Base-by-base conservation (phyloP, 352 stramenopile species). In the Phytophthora uliginosa region DNA sequence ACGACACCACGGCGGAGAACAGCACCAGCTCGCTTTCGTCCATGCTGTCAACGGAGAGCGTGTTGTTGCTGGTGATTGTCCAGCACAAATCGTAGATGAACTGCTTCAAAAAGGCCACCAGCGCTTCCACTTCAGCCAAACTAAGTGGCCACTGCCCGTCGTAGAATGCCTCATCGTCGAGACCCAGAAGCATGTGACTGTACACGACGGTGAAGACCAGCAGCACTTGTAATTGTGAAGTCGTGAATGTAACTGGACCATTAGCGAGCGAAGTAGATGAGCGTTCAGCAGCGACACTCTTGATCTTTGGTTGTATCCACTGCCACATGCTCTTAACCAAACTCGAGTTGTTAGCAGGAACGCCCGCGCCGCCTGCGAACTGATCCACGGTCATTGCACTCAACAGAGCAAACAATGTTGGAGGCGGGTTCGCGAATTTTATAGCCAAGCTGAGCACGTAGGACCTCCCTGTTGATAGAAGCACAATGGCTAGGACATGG, bases 141-240 rank as follows among this genome's bases (percentile, higher is more conserved):
- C 34, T 40, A n/a, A 95, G 73, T 13, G 88, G 89, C 80, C 78
- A 92, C 52, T 76, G 58, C 0, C 73, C 73, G 48, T 93, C 81
- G 69, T 93, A 92, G 45, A 95, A 89, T 12, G 88, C 80, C 54
- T 92, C 85, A 64, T 94, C 86, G 31, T 92, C 86, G 12, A 92
- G 75, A 36, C 78, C 74, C 31, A 94, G 54, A 2, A 94, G 71
- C 69, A 88, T 80, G 71, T 92, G 85, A 59, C 83, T 91, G 57
- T 86, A 93, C 42, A 89, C 73, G 22, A 83, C 60, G 45, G 90
- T 93, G 65, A 93, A 92, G 4, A 92, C 50, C 1, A 94, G 31
- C 20, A 94, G 73, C 47, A 83, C 73, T 47, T 81, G 69, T 48
- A 89, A 56, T 5, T 73, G 71, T 42, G 72, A 56, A 2, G 55